These are phyloP conservation scores for Pythium biforme DNA, from an alignment of 352 stramenopile species.

Conservation along the genomic window DNA sequence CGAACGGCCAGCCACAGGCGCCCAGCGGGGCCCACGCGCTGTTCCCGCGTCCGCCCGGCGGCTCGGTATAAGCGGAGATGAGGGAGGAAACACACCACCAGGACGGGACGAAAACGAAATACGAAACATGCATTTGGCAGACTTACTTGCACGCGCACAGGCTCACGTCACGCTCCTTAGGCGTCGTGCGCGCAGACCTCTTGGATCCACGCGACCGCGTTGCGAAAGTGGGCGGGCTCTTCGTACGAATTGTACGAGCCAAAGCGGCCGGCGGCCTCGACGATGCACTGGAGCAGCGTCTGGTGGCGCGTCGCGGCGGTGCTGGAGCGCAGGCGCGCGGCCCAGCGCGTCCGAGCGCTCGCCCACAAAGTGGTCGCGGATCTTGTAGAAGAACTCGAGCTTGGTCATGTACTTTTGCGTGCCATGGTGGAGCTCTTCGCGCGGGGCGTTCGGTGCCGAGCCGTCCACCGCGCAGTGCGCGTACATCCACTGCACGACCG, in stretches of 20 bases:
- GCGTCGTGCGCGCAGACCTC: constrained; percentile 18
- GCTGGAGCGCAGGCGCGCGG: constrained; percentile 24
- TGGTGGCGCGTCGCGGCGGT: constrained; percentile 17
- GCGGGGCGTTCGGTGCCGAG: not conserved
- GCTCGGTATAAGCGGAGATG: constrained; percentile 7
- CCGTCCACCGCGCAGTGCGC: constrained; percentile 31
- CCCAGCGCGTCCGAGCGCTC: constrained; percentile 26
- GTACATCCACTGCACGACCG: constrained; percentile 33
- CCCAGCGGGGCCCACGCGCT: not conserved
- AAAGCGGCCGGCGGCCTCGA: constrained; percentile 30
- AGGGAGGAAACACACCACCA: not conserved
- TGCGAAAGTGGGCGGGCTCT: constrained; percentile 25
- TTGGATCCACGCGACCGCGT: constrained; percentile 32
- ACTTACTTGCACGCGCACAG: not conserved
- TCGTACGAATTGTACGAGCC: constrained; percentile 16
- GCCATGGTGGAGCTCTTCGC: not conserved
- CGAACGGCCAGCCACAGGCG: not conserved
- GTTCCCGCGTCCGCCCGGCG: constrained; percentile 4
- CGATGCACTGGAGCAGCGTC: constrained; percentile 36
- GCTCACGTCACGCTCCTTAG: not conserved
- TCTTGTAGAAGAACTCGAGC: constrained; percentile 52
- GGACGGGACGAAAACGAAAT: not conserved
- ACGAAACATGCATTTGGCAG: not conserved
- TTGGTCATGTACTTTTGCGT: constrained; percentile 46
- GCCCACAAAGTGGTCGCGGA: constrained; percentile 36